Conservation (phyloP, 2,329 filamentous ascomycete species). For the Tricladium varicosporioides region DNA sequence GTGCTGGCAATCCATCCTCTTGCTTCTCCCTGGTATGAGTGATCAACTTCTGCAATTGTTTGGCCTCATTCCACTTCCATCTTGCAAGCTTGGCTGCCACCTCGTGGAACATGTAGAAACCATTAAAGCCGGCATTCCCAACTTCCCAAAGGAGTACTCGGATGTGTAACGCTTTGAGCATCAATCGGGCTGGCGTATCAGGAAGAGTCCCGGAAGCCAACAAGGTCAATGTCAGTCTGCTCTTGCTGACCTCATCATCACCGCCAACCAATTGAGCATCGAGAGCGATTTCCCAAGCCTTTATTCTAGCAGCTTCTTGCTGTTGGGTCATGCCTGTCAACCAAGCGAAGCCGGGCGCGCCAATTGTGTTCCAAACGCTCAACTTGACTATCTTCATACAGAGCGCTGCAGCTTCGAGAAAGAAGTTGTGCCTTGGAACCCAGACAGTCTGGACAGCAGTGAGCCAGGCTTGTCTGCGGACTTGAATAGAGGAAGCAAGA, state of each 20-base stretch:
- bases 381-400: slow-evolving; percentile 79
- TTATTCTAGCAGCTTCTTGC: slow-evolving; percentile 80
- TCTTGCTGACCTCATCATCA: slow-evolving; percentile 85
- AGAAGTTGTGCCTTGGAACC: slow-evolving; percentile 83
- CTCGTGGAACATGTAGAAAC: slow-evolving; percentile 62
- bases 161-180: slow-evolving; percentile 90
- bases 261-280: slow-evolving; percentile 91
- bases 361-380: slow-evolving; percentile 73
- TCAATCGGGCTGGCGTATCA: slow-evolving; percentile 76
- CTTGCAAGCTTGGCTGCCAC: slow-evolving; percentile 72
- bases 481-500: slow-evolving; percentile 77
- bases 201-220: slow-evolving; percentile 86
- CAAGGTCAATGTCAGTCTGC: slow-evolving; percentile 78
- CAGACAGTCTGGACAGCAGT: slow-evolving; percentile 91
- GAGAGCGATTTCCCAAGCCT: slow-evolving; percentile 89
- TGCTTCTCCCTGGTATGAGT: slow-evolving; percentile 44
- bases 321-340: slow-evolving; percentile 80
- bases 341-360: slow-evolving; percentile 72
- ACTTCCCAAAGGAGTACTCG: slow-evolving; percentile 83
- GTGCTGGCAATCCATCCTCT: slow-evolving; percentile 66
- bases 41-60: slow-evolving; percentile 56
- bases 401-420: slow-evolving; percentile 80
- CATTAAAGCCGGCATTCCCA: slow-evolving; percentile 62
- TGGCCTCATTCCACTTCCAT: slow-evolving; percentile 78
- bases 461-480: slow-evolving; percentile 86